Evolutionary conservation across 208 protist genomes (phyloP).

Genomic region (Leptomonas pyrrhocoris): DNA sequence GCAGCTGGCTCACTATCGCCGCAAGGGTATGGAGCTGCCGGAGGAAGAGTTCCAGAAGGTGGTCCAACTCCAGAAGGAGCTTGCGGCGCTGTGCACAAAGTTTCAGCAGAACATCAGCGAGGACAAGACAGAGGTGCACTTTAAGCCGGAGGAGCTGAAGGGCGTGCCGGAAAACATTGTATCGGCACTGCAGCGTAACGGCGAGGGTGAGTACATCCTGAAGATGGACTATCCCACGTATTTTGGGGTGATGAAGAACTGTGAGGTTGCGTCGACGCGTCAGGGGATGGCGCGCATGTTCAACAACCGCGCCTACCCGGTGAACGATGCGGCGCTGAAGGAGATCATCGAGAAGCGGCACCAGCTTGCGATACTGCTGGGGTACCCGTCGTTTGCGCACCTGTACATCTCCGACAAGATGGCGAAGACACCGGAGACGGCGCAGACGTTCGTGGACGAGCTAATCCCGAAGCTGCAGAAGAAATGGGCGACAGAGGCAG

Average conservation of each 20-base stretch:
- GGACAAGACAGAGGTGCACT: slow-evolving; percentile 62
- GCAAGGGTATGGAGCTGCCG: slow-evolving; percentile 76
- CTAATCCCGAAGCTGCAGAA: slow-evolving; percentile 75
- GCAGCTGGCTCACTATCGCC: slow-evolving; percentile 58
- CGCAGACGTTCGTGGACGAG: slow-evolving; percentile 61
- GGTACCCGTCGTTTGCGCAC: slow-evolving; percentile 76
- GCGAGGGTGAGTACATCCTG: slow-evolving; percentile 48
- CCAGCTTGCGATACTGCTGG: slow-evolving; percentile 59
- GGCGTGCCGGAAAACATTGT: slow-evolving; percentile 71
- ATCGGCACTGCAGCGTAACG: slow-evolving; percentile 37
- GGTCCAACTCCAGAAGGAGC: slow-evolving; percentile 71
- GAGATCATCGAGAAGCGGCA: slow-evolving; percentile 77
- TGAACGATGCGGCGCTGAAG: slow-evolving; percentile 60
- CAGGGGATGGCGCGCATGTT: slow-evolving; percentile 55
- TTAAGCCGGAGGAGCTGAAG: slow-evolving; percentile 55
- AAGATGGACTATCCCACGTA: slow-evolving; percentile 90
- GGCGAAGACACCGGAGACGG: slow-evolving; percentile 74
- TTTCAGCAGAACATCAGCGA: slow-evolving; percentile 87
- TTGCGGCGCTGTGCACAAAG: slow-evolving; percentile 56
- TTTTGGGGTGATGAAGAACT: slow-evolving; percentile 87
- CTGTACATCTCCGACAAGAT: slow-evolving; percentile 81
- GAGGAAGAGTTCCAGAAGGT: slow-evolving; percentile 64
- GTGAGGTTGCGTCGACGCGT: slow-evolving; percentile 78
- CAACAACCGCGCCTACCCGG: slow-evolving; percentile 77
- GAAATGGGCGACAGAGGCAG: slow-evolving; percentile 72